Evolutionary conservation across 495 filamentous ascomycete species (phyloP), one percentile per base, ranked within the genome.

Genomic region (Lasiosphaeria ovina): DNA sequence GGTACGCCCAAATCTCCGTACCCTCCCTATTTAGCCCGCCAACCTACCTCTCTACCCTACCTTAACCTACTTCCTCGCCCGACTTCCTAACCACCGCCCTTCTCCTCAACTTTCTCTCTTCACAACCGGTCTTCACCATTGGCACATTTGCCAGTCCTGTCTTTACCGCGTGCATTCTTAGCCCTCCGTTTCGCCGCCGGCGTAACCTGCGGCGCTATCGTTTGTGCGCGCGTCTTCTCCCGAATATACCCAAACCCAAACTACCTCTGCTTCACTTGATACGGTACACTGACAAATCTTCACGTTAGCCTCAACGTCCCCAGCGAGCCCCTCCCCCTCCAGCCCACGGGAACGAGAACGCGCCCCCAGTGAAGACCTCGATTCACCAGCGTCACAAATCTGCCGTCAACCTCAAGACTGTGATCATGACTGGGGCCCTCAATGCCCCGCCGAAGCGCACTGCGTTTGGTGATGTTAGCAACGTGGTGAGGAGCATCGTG

Each of bases 381-480:
- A 73, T 89, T 58, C 90, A 92, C 64, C 87, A 93, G 66, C 87
- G 87, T 33, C 88, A 91, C 77, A 96, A 93, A 73, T 94, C 91
- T 0, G 87, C 85, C 8, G 81, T 89, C 24, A 88, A 87, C 49
- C 74, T 92, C 50, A 84, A 81, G 50, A 75, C 77, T 32, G 74
- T 85, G 57, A 63, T 80, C 14, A 77, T 83, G 51, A 81, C 77
- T 17, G 83, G 79, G 54, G 81, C 81, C 35, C 71, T 88, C 54
- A 93, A 89, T 72, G 83, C 83, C 54, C 83, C 80, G 45, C 78
- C 87, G 32, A 91, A 91, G 76, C 84, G 91, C 60, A 86, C 85
- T 42, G 89, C 84, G 14, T 91, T 94, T 72, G 88, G 83, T 14
- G 92, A 97, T 68, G 79, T 92, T 40, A 93, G 87, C 80, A 92